Percentiles rank a stretch among this genome's conserved stretches.
phyloP scores from a whole-genome alignment of 1,139 yeast species.

The Pichia sp. region DNA sequence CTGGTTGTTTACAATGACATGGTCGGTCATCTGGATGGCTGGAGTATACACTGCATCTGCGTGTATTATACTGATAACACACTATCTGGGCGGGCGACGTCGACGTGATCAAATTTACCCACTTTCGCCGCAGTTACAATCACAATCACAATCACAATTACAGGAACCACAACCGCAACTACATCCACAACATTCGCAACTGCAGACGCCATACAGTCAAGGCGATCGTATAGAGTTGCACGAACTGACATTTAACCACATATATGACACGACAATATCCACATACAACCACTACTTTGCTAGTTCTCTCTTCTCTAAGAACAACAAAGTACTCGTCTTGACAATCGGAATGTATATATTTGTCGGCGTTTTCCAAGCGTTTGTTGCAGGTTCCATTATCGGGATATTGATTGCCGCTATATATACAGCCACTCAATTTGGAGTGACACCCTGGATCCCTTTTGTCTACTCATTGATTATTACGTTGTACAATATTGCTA shows the following conservation, averaged over 20 bases:
- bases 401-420: conserved; percentile 65
- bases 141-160: no score
- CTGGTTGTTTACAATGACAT: conserved; percentile 77
- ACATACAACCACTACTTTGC: conserved; percentile 9
- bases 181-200: no score
- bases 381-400: conserved; percentile 63
- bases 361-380: conserved; percentile 58
- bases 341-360: conserved; percentile 38
- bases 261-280: no score
- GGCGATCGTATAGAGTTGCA: no score
- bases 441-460: conserved; percentile 95
- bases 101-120: no score
- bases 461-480: conserved; percentile 69
- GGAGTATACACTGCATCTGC: conserved; percentile 65
- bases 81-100: conserved; percentile 23
- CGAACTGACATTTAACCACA: no score
- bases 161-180: no score
- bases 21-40: conserved; percentile 69
- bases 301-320: conserved; percentile 6
- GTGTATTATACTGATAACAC: conserved; percentile 48
- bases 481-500: conserved; percentile 56
- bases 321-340: conserved; percentile 10
- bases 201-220: no score
- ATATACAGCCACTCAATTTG: conserved; percentile 67
- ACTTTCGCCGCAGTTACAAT: no score